Evolutionary conservation across 768 basidiomycete species (phyloP), one percentile per base, ranked within the genome.

Genomic region (Cystofilobasidium capitatum): DNA sequence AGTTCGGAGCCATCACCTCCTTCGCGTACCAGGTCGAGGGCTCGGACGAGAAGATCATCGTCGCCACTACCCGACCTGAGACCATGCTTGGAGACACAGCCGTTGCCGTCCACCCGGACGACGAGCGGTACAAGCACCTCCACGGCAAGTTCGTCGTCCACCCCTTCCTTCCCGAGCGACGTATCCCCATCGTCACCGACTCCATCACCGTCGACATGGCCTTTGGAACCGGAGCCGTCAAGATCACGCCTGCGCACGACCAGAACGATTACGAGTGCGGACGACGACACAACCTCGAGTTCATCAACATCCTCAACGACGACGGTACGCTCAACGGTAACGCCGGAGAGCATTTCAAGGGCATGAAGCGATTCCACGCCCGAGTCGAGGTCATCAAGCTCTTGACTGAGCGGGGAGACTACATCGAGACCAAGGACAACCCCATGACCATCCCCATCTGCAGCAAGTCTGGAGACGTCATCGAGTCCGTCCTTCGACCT

Each of bases 11-110:
- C 36, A 86, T 99, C 72, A 89, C 89, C 0, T 91, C 88, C n/a
- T 98, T 98, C 77, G 91, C 90, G 0, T 99, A 98, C 79, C 84
- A 83, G 8, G 85, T 98, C 47, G 90, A 94, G 72, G 83, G 82
- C 59, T 91, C 91, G 31, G 92, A 94, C 63, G 93, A 97, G 75
- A 86, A 82, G 74, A 87, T 99, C 68, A 81, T 96, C 62, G 86
- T 99, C 44, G 94, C 96, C 0, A 99, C 96, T 0, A 98, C 94
- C 7, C 90, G 96, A 80, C 93, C 93, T 0, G 96, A 98, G 78
- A 97, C 96, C 0, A 94, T 98, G 90, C 82, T 99, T 0, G 96
- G 96, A 40, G 96, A 98, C 82, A 91, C 92, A 2, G 96, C 89
- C 33, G 87, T 99, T 29, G 96, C 96, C 35, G 90, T 98, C 0